phyloP scores from a whole-genome alignment of 768 basidiomycete species.

The Phlebiopsis gigantea region DNA sequence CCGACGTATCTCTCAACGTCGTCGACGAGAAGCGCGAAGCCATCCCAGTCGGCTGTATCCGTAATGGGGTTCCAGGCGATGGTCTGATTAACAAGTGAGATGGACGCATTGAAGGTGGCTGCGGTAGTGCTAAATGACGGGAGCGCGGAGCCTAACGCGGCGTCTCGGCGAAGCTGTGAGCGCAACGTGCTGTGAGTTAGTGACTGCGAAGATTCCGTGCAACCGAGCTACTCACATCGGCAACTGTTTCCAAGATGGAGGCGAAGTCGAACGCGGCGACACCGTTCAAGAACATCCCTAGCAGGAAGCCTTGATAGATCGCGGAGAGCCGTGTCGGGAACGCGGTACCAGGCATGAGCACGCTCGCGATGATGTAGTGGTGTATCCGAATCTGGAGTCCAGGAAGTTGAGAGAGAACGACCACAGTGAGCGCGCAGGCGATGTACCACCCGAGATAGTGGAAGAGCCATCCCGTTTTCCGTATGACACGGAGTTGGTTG shows the following conservation, averaged over 20 bases:
- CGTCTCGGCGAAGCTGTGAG: conserved; percentile 66
- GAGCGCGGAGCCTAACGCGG: conserved; percentile 58
- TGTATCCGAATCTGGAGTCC: conserved; percentile 68
- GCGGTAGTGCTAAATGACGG: conserved; percentile 74
- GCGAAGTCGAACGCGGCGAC: conserved; percentile 76
- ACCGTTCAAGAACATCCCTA: conserved; percentile 80
- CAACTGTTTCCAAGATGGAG: conserved; percentile 72
- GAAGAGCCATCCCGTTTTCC: conserved; percentile 80
- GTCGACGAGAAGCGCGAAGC: conserved; percentile 76
- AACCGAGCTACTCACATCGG: conserved; percentile 42
- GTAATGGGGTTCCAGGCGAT: conserved; percentile 34
- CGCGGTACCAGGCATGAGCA: conserved; percentile 69
- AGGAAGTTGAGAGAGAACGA: conserved; percentile 67
- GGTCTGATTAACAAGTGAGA: conserved; percentile 36
- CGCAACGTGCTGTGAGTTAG: conserved; percentile 4
- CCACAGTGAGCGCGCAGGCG: conserved; percentile 54
- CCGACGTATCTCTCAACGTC: conserved; percentile 82
- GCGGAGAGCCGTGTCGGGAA: conserved; percentile 80
- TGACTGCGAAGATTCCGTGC: conserved; percentile 9
- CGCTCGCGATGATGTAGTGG: conserved; percentile 77
- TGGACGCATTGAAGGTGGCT: conserved; percentile 53
- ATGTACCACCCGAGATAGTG: conserved; percentile 74
- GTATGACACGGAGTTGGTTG: conserved; percentile 78
- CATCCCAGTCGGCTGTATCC: conserved; percentile 51
- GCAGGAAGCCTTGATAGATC: conserved; percentile 73